Percentiles rank a stretch among this genome's conserved stretches.
Evolutionary conservation across 2,329 filamentous ascomycete species (phyloP).

Genomic region (Pseudocercospora fijiensis): DNA sequence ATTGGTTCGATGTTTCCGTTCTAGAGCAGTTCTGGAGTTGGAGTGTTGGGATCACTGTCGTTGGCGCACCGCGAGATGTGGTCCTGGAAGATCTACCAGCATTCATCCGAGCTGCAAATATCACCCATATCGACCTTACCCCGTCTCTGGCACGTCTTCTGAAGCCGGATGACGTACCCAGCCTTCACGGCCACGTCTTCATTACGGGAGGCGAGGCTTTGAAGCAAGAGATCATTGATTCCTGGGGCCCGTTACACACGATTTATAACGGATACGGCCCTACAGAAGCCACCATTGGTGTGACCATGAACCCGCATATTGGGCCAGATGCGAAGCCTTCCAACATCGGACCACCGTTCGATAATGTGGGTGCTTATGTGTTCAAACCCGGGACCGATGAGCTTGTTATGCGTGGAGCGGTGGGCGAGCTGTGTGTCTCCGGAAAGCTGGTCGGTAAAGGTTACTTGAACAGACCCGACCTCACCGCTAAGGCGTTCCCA

Average conservation of each 20-base stretch:
- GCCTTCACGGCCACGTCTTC: constrained; percentile 77
- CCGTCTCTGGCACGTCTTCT: constrained; percentile 79
- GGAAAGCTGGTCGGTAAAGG: constrained; percentile 85
- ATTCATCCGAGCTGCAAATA: constrained; percentile 67
- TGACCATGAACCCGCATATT: constrained; percentile 84
- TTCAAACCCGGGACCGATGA: constrained; percentile 66
- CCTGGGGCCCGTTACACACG: constrained; percentile 74
- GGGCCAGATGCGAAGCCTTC: constrained; percentile 74
- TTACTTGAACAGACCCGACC: constrained; percentile 76
- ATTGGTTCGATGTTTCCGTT: constrained; percentile 92
- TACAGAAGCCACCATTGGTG: constrained; percentile 88
- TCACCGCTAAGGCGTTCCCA: constrained; percentile 76
- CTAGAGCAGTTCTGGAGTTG: constrained; percentile 95
- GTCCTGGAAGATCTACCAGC: constrained; percentile 79
- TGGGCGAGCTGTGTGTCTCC: constrained; percentile 86
- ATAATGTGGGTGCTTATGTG: constrained; percentile 83
- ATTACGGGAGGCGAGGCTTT: constrained; percentile 89
- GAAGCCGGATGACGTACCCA: constrained; percentile 76
- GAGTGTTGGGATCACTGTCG: constrained; percentile 83
- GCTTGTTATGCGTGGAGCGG: constrained; percentile 72
- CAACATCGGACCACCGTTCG: constrained; percentile 84
- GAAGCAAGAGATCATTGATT: constrained; percentile 83
- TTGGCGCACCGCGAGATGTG: constrained; percentile 77
- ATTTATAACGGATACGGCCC: constrained; percentile 92
- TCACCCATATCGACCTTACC: constrained; percentile 90